Evolutionary conservation across 371 early-diverging fungal species (phyloP), one percentile per base, ranked within the genome.

Genomic region (Coemansia sp.): DNA sequence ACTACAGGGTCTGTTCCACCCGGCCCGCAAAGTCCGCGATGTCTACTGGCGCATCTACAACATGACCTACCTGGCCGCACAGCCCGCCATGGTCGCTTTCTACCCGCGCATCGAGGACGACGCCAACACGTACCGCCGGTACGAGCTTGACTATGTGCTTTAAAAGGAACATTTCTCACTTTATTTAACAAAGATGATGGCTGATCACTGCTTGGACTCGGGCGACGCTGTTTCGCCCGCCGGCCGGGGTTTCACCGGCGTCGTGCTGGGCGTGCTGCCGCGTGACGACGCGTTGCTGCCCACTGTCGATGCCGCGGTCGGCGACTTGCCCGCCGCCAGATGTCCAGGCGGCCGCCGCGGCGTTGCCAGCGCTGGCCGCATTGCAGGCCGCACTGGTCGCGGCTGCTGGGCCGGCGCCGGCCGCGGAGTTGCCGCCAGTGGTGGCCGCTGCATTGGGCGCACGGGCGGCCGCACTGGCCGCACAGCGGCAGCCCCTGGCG

Each of bases 41-140:
- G 88, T 95, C 12, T 98, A 98, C 77, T 97, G 96, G 96, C 94
- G 94, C 82, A 90, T 99, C 54, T 97, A 92, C 83, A 97, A 98
- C 76, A 90, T 88, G 61, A 69, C 94, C 67, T 98, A 96, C 66
- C 92, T 98, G 68, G 90, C 88, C 9, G 80, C 87, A n/a, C 97
- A 97, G 81, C 97, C 95, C 65, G 88, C 91, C 14, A 70, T 98
- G 59, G 92, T 96, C 5, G 87, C 97, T 1, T 93, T 80, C 67
- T 97, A 94, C 67, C 97, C 99, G 12, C 76, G 90, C 41, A 83
- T 97, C 52, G 94, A 93, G 61, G 83, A 91, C 69, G 92, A 93
- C 61, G 87, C 82, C 34, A 93, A 94, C 69, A 69, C 59, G 12
- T 95, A 90, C 65, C 82, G 83, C 57, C 84, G 94, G 20, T 81